Base-by-base conservation (phyloP, 1,284 basidiomycete species). In the Uromyces viciae-fabae region DNA sequence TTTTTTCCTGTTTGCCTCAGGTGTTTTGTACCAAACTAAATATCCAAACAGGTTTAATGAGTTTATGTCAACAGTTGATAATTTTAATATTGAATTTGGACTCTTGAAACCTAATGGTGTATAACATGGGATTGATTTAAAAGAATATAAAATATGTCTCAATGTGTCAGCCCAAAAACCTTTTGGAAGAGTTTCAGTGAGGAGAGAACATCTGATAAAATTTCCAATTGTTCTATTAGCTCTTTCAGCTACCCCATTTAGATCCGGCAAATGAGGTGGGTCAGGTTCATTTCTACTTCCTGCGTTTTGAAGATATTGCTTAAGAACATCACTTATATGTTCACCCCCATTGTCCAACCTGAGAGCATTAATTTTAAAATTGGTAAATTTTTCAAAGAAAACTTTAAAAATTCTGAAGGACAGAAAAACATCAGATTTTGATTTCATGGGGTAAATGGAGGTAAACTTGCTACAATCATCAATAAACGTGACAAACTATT, bases 271-370 rank as follows among this genome's bases (percentile, higher is more conserved):
- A 78, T 88, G 84, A 72, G 87, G 87, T 0, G 86, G 83, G 19
- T 85, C 86, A 22, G 85, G 82, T 62, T 85, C 81, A 31, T 82
- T 83, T 28, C 77, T 54, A 2, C 86, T 88, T 22, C 87, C 87
- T 9, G 81, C 40, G 0, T 62, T 36, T 11, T 82, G 81, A 7
- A 87, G 85, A 58, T 84, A 85, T 0, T 78, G 81, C 15, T 75
- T 25, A 77, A 87, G 86, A 3, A 79, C 83, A 2, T 82, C 81
- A 1, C 81, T 82, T 11, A 81, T 71, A 81, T 84, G 85, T 83
- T 87, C 84, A 1, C 84, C 84, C n/a, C 86, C 86, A 36, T 86
- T 85, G 83, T 88, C 86, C 81, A 83, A 81, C 1, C 85, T 81
- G 3, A 86, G 28, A 15, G 49, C 33, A 4, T 19, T 7, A 8